Evolutionary conservation across 352 stramenopile species (phyloP), one percentile per base, ranked within the genome.

Genomic region (Globisporangium middletonii): DNA sequence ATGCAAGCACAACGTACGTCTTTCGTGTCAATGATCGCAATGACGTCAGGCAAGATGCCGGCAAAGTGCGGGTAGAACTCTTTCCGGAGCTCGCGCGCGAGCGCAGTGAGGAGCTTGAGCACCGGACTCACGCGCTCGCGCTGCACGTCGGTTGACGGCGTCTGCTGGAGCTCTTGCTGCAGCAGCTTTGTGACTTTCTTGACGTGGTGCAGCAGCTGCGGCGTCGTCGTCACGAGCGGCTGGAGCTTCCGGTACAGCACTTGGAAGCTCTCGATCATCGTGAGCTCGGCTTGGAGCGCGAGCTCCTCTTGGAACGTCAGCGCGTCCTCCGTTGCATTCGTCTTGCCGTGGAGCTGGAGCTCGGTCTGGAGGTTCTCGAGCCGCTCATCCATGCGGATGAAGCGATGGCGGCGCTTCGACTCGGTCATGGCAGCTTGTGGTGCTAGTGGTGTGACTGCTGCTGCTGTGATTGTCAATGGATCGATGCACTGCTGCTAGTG

Each of bases 61-160:
- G 79, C 73, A 56, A 95, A 95, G 62, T 92, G 69, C 53, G 86
- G 84, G 58, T 94, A 95, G 62, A 94, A 94, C 67, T 94, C 86
- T 47, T 88, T 89, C 49, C 82, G 80, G 26, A 94, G 68, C 62
- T 95, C 86, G 28, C 84, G 75, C 16, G 83, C 86, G 26, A 95
- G 75, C 27, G 84, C 84, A 9, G 82, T 86, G 54, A 93, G 60
- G 26, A 94, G 77, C 68, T 94, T 94, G 45, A 95, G 76, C 64
- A 92, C 67, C 2, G 86, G 79, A 12, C 83, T 65, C 45, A 94
- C 69, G 53, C 79, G 70, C 44, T 92, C 81, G 5, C 77, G 71
- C 67, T 89, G 83, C 38, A 91, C 75, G n/a, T 88, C 78, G 16
- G 59, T 60, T 23, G 77, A 69, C 3, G 57, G 68, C 44, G 75